Percentiles rank a stretch among this genome's conserved stretches.
Conservation (phyloP, 345 rosid species). For the Rhodomyrtus tomentosa region DNA sequence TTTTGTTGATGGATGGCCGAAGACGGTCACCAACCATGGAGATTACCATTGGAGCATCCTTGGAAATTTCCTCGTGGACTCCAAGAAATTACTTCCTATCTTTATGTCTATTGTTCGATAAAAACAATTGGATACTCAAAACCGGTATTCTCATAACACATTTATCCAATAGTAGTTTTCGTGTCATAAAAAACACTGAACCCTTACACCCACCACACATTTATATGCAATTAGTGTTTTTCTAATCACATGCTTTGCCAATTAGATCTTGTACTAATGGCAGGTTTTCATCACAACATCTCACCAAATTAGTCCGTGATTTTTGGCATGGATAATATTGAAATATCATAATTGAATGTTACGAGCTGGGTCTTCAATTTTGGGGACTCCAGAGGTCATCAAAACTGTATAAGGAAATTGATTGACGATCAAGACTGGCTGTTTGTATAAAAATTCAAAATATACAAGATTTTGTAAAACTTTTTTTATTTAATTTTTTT, state of each 20-base stretch:
- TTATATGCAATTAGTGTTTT: too few relatives aligned
- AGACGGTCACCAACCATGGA: not conserved
- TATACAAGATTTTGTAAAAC: not conserved
- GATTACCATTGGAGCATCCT: not conserved
- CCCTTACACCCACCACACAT: not conserved
- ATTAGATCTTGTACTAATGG: too few relatives aligned
- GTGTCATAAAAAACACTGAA: accelerated
- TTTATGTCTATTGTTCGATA: accelerated
- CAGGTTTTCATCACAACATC: not conserved
- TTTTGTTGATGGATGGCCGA: too few relatives aligned
- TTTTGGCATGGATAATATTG: not conserved
- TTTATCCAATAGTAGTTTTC: not conserved
- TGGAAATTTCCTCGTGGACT: not conserved
- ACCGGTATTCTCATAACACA: accelerated
- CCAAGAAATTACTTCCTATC: not conserved
- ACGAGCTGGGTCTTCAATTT: not conserved
- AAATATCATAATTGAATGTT: not conserved
- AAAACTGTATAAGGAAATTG: not conserved
- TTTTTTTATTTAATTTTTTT: not conserved
- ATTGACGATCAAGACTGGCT: not conserved
- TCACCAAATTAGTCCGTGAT: not conserved
- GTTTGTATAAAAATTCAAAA: not conserved
- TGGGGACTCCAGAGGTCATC: not conserved
- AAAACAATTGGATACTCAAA: not conserved
- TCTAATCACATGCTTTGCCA: too few relatives aligned